Conservation (phyloP, 192 early-diverging fungal species). For the Allomyces arbusculus region DNA sequence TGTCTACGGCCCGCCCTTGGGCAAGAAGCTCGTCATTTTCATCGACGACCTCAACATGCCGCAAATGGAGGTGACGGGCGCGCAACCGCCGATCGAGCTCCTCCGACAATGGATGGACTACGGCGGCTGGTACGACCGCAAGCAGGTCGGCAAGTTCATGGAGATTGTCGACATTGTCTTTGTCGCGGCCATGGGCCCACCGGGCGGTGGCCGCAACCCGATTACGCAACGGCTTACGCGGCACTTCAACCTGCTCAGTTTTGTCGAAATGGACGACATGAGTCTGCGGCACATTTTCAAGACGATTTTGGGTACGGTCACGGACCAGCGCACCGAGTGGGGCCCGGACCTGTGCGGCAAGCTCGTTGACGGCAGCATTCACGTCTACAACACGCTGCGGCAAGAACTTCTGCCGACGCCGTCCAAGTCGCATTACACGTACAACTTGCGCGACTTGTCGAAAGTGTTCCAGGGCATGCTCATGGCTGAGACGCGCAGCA, state of each 20-base stretch:
- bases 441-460: constrained; percentile 95
- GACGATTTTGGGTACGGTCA: constrained; percentile 73
- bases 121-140: constrained; percentile 84
- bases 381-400: constrained; percentile 76
- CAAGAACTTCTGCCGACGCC: constrained; percentile 87
- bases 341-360: constrained; percentile 55
- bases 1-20: constrained; percentile 55
- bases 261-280: constrained; percentile 86
- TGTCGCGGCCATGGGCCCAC: constrained; percentile 97
- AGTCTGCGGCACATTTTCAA: constrained; percentile 90
- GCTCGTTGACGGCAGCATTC: constrained; percentile 84
- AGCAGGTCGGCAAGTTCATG: constrained; percentile 79
- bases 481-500: constrained; percentile 68
- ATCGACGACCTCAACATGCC: constrained; percentile 99
- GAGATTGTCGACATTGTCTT: constrained; percentile 96
- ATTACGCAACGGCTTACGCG: constrained; percentile 87
- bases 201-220: constrained; percentile 91
- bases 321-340: constrained; percentile 73
- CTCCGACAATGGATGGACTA: constrained; percentile 85
- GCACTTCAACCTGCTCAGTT: constrained; percentile 87
- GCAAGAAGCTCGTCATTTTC: constrained; percentile 93
- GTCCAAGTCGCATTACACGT: constrained; percentile 96
- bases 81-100: constrained; percentile 93
- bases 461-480: constrained; percentile 95
- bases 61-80: constrained; percentile 83